A percentile compares a stretch with the other conserved stretches of the same genome.
phyloP scores from a whole-genome alignment of 2,329 filamentous ascomycete species.

The Aspergillus eucalypticola region DNA sequence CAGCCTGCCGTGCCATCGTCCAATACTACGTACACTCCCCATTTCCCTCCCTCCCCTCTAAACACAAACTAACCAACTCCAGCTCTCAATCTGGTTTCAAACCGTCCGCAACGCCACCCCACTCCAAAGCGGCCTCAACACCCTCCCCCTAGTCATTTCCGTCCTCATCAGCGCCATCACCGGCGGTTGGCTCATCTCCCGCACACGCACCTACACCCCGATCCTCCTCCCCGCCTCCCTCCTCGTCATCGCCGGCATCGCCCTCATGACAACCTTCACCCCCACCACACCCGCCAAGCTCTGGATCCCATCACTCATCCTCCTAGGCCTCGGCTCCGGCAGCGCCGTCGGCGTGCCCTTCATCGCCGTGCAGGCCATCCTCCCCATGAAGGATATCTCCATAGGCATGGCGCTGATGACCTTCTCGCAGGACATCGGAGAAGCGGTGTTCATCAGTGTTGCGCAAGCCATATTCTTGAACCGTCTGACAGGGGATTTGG shows the following conservation, averaged over 20 bases:
- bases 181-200: not conserved
- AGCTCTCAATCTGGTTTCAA: constrained; percentile 2
- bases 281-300: not conserved
- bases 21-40: not conserved
- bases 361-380: not conserved
- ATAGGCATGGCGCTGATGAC: not conserved
- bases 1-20: not conserved
- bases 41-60: not conserved
- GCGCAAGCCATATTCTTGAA: not conserved
- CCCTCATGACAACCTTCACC: not conserved
- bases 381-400: not conserved
- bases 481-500: not conserved
- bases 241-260: not conserved
- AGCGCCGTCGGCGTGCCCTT: not conserved
- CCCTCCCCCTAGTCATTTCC: not conserved
- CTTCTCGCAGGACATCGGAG: not conserved
- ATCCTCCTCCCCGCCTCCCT: not conserved
- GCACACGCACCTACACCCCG: not conserved
- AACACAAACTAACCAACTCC: not conserved
- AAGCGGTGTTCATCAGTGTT: not conserved
- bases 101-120: not conserved
- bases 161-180: not conserved
- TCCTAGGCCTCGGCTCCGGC: not conserved
- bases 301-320: not conserved
- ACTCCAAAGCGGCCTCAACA: not conserved